Percentiles rank a stretch among this genome's conserved stretches.
Conservation (phyloP, 495 filamentous ascomycete genomes). For the Melanomma pulvis-pyrius region DNA sequence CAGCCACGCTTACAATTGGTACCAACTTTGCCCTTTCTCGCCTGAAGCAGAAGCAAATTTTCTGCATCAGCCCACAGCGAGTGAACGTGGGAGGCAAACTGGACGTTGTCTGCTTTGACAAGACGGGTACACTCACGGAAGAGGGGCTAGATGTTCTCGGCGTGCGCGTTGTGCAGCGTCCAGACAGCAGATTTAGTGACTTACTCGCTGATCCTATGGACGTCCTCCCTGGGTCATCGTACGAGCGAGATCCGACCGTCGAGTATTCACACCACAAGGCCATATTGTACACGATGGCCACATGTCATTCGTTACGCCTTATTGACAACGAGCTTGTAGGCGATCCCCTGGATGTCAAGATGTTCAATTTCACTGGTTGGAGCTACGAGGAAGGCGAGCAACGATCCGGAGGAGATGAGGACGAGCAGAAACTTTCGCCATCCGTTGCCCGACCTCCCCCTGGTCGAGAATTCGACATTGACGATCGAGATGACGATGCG, state of each 20-base stretch:
- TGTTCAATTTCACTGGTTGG: conserved; percentile 98
- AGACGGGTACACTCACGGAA: conserved; percentile 96
- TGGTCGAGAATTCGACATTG: conserved; percentile 58
- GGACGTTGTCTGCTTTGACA: conserved; percentile 97
- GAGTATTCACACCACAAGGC: conserved; percentile 68
- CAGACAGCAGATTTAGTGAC: conserved; percentile 65
- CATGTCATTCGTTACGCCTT: conserved; percentile 86
- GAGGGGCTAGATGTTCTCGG: conserved; percentile 96
- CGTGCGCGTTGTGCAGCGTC: conserved; percentile 69
- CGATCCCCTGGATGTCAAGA: conserved; percentile 95
- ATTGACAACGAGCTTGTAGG: conserved; percentile 88
- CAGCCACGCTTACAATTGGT: conserved; percentile 93
- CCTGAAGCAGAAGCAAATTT: conserved; percentile 84
- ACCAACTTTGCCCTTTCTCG: conserved; percentile 91
- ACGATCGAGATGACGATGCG: conserved; percentile 44
- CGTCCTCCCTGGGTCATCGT: conserved; percentile 58
- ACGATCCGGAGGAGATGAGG: conserved; percentile 59
- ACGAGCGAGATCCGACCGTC: conserved; percentile 58
- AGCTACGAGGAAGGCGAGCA: conserved; percentile 83
- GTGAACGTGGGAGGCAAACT: conserved; percentile 97
- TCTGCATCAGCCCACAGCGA: conserved; percentile 94
- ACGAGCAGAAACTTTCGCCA: conserved; percentile 69
- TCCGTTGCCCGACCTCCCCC: conserved; percentile 82
- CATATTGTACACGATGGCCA: conserved; percentile 91
- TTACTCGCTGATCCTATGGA: conserved; percentile 57